Base-by-base conservation (phyloP, 305 asterid genomes). In the Fraxinus nigra region DNA sequence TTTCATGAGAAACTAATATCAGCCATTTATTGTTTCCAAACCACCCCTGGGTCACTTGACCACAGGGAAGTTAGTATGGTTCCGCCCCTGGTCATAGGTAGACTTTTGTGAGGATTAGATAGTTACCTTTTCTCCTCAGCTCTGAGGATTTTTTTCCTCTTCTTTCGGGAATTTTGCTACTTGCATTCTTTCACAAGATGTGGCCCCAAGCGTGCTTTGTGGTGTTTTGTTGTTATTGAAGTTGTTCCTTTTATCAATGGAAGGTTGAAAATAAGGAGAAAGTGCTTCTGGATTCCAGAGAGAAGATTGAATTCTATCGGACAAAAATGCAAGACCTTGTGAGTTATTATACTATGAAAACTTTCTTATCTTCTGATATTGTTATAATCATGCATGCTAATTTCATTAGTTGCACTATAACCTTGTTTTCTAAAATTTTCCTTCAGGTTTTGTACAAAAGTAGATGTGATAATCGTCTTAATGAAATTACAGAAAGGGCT, bases 401-500 rank as follows among this genome's bases (percentile, higher is more conserved):
- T 26, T 46, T 43, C 33, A 40, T 80, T 32, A 75, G 79, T 70
- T 79, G 28, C 65, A 26, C 54, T 81, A 35, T 79, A 77, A 75
- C 83, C 35, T 76, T 85, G 70, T 79, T 84, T 74, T 79, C 78
- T 79, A 37, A 81, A 83, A 81, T 46, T 81, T 5, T 37, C 54
- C 76, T 72, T 78, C 89, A 97, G 99, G 98, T 97, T 83, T 84
- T 95, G 86, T 92, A 97, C 89, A 97, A 92, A 92, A 97, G 98
- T 90, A 91, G 97, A 88, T 97, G 99, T 46, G 99, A 97, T 85
- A 97, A 94, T 84, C 92, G 97, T 77, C 98, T 97, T 83, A 97
- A 97, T 89, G 99, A 95, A 89, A 97, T 97, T 80, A 93, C 96
- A 8, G 98, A 97, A 89, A 93, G 98, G 87, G 99, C 97, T 83